Evolutionary conservation across 805 yeast species (phyloP).

Genomic region (Naumovozyma baii): DNA sequence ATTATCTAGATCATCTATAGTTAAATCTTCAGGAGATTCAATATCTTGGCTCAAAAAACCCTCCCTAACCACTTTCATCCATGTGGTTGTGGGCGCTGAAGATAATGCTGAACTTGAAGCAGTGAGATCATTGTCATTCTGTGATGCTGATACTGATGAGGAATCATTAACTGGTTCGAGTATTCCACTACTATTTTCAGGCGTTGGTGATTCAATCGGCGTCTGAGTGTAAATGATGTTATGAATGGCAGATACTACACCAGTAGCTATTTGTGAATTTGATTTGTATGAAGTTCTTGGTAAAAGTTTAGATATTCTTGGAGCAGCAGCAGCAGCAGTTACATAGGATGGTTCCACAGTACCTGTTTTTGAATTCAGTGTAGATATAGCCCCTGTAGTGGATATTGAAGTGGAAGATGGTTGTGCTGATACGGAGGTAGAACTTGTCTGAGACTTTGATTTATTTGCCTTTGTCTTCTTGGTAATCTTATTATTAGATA

Average conservation of each 20-base stretch:
- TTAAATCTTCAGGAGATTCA: slow-evolving; percentile 67
- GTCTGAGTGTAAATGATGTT: slow-evolving; percentile 23
- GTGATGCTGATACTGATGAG: background rate
- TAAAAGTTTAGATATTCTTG: slow-evolving; percentile 56
- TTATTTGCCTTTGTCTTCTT: background rate
- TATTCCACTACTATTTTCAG: slow-evolving; percentile 35
- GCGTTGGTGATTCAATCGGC: slow-evolving; percentile 10
- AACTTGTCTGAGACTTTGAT: background rate
- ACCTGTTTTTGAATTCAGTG: background rate
- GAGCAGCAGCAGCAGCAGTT: slow-evolving; percentile 79
- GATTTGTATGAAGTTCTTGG: slow-evolving; percentile 13
- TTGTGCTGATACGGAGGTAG: background rate
- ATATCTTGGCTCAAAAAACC: slow-evolving; percentile 75
- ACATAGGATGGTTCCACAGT: slow-evolving; percentile 24
- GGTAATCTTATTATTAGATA: background rate
- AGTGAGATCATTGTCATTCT: background rate
- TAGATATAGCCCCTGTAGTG: background rate
- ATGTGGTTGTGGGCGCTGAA: slow-evolving; percentile 19
- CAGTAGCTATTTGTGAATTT: slow-evolving; percentile 50
- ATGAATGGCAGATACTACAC: slow-evolving; percentile 66
- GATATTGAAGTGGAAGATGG: slow-evolving; percentile 4
- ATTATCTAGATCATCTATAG: slow-evolving; percentile 57
- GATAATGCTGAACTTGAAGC: slow-evolving; percentile 23
- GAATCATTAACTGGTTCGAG: slow-evolving; percentile 24
- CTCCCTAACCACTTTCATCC: slow-evolving; percentile 65